Base-by-base conservation (phyloP, 176 grass and related monocot species). In the Saccharum spontaneum region DNA sequence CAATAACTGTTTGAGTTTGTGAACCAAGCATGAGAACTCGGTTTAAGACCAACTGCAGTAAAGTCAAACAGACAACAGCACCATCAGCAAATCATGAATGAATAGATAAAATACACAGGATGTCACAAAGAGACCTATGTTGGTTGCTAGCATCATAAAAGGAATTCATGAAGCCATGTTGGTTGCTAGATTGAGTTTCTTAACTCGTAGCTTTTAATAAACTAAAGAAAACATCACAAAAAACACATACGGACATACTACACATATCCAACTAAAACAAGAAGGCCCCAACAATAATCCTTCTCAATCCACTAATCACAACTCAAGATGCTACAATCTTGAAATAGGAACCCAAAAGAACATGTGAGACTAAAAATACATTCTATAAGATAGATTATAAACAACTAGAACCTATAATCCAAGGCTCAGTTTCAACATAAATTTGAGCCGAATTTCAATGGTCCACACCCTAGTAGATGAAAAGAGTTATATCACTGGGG, bases 21-120 rank as follows among this genome's bases (percentile, higher is more conserved):
- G 97, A 92, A 10, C 97, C 93, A 85, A 98, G 84, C 93, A 98
- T 96, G 69, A 98, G 84, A 87, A 98, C 91, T 86, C 80, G 92
- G 61, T 92, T 92, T 76, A 98, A 88, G 78, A 91, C 63, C 89
- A 98, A 87, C 97, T 94, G 90, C 86, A 94, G 18, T 54, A 81
- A 65, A 85, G 69, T 67, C 8, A 83, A 79, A 36, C 75, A 87
- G 48, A 75, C 10, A 36, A 81, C 23, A 76, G 46, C 48, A 89
- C 7, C 55, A 87, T 79, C 28, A 84, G 37, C 0, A 75, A 66
- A 79, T 20, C 13, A 76, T 73, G 39, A 24, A 65, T 43, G 20
- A 7, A 90, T n/a, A n/a, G n/a, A 74, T 70, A 49, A 24, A 28
- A 78, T 38, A 14, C n/a, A 79, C 9, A 68, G 59, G 39, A 88